phyloP scores from a whole-genome alignment of 2,329 filamentous ascomycete species.

The Verticillium dahliae region DNA sequence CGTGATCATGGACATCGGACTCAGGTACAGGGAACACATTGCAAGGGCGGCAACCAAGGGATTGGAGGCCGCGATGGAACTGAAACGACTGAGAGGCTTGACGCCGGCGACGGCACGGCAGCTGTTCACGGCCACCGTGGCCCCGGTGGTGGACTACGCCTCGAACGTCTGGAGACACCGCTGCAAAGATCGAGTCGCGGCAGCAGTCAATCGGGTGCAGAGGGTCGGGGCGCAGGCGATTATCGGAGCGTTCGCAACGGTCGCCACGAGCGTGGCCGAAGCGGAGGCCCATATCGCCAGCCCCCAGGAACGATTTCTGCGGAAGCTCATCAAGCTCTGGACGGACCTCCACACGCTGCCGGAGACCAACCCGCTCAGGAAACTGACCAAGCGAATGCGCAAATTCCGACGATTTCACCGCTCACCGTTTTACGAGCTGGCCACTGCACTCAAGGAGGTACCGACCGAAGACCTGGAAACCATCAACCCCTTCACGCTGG shows the following conservation, averaged over 20 bases:
- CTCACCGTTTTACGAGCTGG: background rate
- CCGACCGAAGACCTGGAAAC: conserved; percentile 3
- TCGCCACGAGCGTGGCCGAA: conserved; percentile 14
- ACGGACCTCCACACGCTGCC: conserved; percentile 4
- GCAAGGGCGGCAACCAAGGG: no score
- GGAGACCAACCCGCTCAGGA: conserved; percentile 4
- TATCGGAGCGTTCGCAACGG: conserved; percentile 10
- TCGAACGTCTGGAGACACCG: no score
- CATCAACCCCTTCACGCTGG: conserved; percentile 6
- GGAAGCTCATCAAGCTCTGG: conserved; percentile 6
- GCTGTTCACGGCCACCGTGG: no score
- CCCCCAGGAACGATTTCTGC: conserved; percentile 10
- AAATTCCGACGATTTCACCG: background rate
- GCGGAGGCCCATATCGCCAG: conserved; percentile 13
- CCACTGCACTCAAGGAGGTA: conserved; percentile 12
- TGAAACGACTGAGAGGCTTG: no score
- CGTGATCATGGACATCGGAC: no score
- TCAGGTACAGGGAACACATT: no score
- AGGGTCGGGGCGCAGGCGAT: conserved; percentile 11
- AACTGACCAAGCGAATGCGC: background rate
- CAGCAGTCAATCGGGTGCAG: conserved; percentile 7
- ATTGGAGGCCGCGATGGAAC: no score
- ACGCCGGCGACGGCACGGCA: no score
- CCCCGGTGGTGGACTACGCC: no score
- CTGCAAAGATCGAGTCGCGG: conserved; percentile 4